These are phyloP conservation scores for Circinella minor DNA, from an alignment of 371 early-diverging fungal species.

Conservation along the genomic window DNA sequence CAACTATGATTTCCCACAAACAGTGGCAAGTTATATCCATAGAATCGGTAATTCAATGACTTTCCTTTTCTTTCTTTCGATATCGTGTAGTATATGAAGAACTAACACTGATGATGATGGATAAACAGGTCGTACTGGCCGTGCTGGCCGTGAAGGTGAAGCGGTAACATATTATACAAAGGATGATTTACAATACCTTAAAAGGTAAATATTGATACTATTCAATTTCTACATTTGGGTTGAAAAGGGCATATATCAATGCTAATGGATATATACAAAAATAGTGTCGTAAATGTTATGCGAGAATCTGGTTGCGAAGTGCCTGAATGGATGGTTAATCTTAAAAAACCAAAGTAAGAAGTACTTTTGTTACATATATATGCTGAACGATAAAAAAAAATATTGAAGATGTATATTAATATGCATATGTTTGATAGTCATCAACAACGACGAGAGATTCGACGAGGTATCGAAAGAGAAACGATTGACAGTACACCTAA, in stretches of 20 bases:
- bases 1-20: constrained; percentile 97
- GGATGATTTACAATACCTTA: constrained; percentile 88
- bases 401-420: background rate
- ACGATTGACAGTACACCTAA: constrained; percentile 38
- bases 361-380: background rate
- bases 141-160: constrained; percentile 83
- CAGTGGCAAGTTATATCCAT: constrained; percentile 93
- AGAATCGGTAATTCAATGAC: constrained; percentile 54
- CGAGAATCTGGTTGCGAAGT: constrained; percentile 93
- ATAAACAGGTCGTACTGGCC: constrained; percentile 77
- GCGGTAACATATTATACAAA: constrained; percentile 92
- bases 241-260: background rate
- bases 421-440: constrained; percentile 17
- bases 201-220: constrained; percentile 45
- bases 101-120: too few species aligned
- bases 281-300: constrained; percentile 95
- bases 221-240: background rate
- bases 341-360: constrained; percentile 75
- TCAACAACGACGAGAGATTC: constrained; percentile 30
- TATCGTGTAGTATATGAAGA: too few species aligned
- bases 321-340: constrained; percentile 94
- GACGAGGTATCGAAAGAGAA: constrained; percentile 34
- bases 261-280: background rate
- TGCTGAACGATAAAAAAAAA: background rate
- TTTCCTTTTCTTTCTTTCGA: too few species aligned